Percentiles rank a stretch among this genome's conserved stretches.
phyloP scores from a whole-genome alignment of 768 basidiomycete genomes.

The Mycena amicta region DNA sequence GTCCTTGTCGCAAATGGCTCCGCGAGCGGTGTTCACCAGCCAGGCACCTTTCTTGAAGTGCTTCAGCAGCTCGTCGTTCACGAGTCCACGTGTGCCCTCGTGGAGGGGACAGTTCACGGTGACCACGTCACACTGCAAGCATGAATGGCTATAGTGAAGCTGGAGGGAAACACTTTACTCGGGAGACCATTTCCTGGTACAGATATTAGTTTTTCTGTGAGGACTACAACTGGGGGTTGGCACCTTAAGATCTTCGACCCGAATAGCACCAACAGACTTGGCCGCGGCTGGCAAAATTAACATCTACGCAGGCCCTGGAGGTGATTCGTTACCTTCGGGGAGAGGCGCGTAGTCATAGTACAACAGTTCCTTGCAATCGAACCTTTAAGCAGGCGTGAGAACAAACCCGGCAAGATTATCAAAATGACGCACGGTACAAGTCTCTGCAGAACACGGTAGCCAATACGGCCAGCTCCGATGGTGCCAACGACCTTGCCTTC shows the following conservation, averaged over 20 bases:
- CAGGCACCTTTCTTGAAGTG: constrained; percentile 93
- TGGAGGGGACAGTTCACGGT: constrained; percentile 91
- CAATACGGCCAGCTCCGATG: constrained; percentile 80
- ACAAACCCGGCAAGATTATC: neutral
- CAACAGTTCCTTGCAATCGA: constrained; percentile 87
- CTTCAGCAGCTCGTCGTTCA: constrained; percentile 79
- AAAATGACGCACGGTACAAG: constrained; percentile 48
- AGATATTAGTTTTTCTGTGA: neutral
- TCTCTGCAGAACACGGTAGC: constrained; percentile 84
- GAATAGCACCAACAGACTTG: constrained; percentile 66
- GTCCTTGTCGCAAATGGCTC: constrained; percentile 86
- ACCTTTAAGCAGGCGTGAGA: constrained; percentile 30
- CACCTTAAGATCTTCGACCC: constrained; percentile 75
- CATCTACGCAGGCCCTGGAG: neutral
- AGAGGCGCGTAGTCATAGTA: constrained; percentile 87
- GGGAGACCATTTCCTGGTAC: constrained; percentile 16
- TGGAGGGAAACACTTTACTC: neutral
- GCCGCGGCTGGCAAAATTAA: constrained; percentile 49
- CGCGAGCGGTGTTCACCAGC: constrained; percentile 93
- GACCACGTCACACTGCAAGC: constrained; percentile 66
- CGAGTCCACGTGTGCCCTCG: constrained; percentile 78
- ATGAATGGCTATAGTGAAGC: neutral
- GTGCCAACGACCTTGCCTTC: constrained; percentile 93
- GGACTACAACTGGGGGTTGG: neutral
- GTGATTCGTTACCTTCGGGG: constrained; percentile 49